Evolutionary conservation across 176 grass and related monocot species (phyloP).

Genomic region (Chrysopogon serrulatus): DNA sequence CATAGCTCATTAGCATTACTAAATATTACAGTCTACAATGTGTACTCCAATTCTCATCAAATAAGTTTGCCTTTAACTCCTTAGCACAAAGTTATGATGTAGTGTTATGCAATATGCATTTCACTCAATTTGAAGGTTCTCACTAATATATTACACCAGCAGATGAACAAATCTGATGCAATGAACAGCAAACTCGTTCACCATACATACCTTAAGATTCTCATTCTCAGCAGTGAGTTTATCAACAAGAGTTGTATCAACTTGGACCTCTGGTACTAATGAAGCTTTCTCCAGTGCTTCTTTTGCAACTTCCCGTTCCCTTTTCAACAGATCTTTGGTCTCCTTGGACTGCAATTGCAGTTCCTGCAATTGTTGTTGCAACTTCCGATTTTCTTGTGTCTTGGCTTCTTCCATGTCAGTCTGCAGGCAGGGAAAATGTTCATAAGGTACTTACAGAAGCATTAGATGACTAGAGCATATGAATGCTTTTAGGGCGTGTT

Average conservation of each 20-base stretch:
- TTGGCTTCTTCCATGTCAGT: slow-evolving; percentile 87
- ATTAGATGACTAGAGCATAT: slow-evolving; percentile 4
- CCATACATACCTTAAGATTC: slow-evolving; percentile 69
- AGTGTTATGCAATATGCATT: background rate
- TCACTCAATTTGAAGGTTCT: background rate
- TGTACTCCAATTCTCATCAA: slow-evolving; percentile 4
- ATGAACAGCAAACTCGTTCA: slow-evolving; percentile 9
- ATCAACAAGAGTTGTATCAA: slow-evolving; percentile 74
- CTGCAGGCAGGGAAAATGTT: slow-evolving; percentile 42
- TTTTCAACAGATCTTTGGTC: slow-evolving; percentile 64
- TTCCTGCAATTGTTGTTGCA: slow-evolving; percentile 77
- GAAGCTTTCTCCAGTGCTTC: slow-evolving; percentile 45
- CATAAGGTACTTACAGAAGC: background rate
- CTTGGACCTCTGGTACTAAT: slow-evolving; percentile 64
- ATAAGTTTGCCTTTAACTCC: slow-evolving; percentile 5
- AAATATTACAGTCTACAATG: background rate
- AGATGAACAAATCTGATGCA: slow-evolving; percentile 8
- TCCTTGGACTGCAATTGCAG: slow-evolving; percentile 64
- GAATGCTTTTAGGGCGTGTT: background rate
- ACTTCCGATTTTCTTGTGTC: slow-evolving; percentile 71
- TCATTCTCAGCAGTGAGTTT: slow-evolving; percentile 87
- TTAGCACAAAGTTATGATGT: background rate
- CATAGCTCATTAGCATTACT: slow-evolving; percentile 2
- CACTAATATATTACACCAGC: slow-evolving; percentile 4
- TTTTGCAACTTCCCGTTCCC: slow-evolving; percentile 65